Evolutionary conservation across 169 alveolate species (phyloP).

Genomic region (Babesia sp.): DNA sequence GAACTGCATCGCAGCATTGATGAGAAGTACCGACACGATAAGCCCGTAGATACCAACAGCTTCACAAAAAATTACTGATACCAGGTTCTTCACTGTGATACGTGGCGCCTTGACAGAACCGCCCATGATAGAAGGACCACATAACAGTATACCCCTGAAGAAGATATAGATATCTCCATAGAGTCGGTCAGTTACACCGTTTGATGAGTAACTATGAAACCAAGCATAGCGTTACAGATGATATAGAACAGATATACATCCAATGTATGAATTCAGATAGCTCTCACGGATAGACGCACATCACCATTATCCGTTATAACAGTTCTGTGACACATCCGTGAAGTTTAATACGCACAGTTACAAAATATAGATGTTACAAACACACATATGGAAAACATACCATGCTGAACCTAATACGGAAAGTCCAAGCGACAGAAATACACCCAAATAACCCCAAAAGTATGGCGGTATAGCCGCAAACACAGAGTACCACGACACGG

Average conservation of each 20-base stretch:
- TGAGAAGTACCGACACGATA: constrained; percentile 72
- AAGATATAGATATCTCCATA: no score
- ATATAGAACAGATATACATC: no score
- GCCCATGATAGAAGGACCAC: constrained; percentile 97
- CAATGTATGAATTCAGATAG: no score
- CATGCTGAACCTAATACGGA: constrained; percentile 96
- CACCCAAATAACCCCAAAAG: constrained; percentile 89
- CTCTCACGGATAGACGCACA: no score
- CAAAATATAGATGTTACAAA: background rate
- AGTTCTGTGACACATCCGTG: no score
- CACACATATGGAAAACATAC: constrained; percentile 62
- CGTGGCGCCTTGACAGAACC: constrained; percentile 99
- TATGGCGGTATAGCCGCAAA: constrained; percentile 71
- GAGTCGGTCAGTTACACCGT: no score
- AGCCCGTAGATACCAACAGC: constrained; percentile 94
- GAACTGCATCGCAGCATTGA: constrained; percentile 55
- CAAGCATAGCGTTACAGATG: no score
- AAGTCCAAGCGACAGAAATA: constrained; percentile 88
- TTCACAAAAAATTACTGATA: constrained; percentile 98
- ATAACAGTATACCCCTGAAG: constrained; percentile 94
- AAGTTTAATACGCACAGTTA: no score
- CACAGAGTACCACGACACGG: constrained; percentile 68
- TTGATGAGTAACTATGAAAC: no score
- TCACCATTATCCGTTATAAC: no score
- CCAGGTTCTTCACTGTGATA: constrained; percentile 96